Base-by-base conservation (phyloP, 1,139 yeast genomes). In the Hansenula sp. region DNA sequence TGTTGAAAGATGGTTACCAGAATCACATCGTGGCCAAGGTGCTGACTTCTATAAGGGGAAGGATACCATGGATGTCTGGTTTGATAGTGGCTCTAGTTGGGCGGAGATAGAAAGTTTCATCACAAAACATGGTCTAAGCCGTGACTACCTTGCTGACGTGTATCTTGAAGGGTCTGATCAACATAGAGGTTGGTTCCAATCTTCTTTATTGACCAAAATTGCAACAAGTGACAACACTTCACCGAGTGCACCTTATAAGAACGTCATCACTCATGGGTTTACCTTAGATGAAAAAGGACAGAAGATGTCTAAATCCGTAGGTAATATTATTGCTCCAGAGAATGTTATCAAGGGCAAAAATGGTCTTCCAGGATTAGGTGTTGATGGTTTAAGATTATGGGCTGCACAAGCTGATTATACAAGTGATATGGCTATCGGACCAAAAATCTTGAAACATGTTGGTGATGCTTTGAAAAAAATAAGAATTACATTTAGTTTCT, bases 31-130 rank as follows among this genome's bases (percentile, higher is more conserved):
- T 13, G 54, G 57, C 18, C 52, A 58, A 13, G 79, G 81, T 0
- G 44, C 58, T 3, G 51, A 64, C 2, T 82, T 70, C 48, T 51
- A 57, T 24, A 83, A 87, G 52, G 92, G 96, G 1, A 75, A 69
- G 38, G 98, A 94, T 53, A 92, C 98, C 0, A 85, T 92, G 90
- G 99, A 92, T 62, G 98, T 92, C 10, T 92, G 99, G 99, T 90
- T 92, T 66, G 99, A 92, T 60, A 86, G 96, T 31, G 99, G 99
- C 0, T 79, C 95, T 1, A 82, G 95, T 28, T 92, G 98, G 98
- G 76, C 82, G 7, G 76, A 79, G 34, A 67, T 88, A 26, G 68
- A 64, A 28, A 59, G 68, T 20, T 69, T 69, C 47, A 55, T 72
- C 38, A 37, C 45, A 14, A 57, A 66, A 29, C 44, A 56, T 36